Evolutionary conservation across 768 basidiomycete species (phyloP).

Genomic region (Chalciporus sphaerocephalus): DNA sequence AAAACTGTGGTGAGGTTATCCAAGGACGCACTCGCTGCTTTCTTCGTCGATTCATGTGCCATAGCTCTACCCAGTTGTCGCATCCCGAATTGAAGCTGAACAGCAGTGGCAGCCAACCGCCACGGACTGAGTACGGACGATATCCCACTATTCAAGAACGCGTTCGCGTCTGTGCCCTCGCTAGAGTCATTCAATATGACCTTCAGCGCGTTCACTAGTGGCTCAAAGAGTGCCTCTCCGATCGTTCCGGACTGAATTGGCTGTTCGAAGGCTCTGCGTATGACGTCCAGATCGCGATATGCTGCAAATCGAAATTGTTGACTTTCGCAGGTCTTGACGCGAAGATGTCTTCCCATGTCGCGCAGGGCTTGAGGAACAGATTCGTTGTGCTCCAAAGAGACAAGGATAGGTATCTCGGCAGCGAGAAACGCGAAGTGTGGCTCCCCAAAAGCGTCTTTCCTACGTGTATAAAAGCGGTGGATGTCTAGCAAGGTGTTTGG

Average conservation of each 20-base stretch:
- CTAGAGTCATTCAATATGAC: slow-evolving; percentile 61
- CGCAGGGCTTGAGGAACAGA: slow-evolving; percentile 50
- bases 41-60: slow-evolving; percentile 45
- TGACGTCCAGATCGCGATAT: slow-evolving; percentile 68
- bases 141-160: slow-evolving; percentile 54
- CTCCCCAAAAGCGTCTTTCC: slow-evolving; percentile 62
- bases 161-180: slow-evolving; percentile 46
- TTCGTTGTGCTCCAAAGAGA: slow-evolving; percentile 63
- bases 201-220: slow-evolving; percentile 61
- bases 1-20: slow-evolving; percentile 63
- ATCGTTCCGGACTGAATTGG: slow-evolving; percentile 47
- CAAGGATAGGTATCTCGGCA: slow-evolving; percentile 60
- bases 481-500: slow-evolving; percentile 56
- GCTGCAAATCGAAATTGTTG: slow-evolving; percentile 71
- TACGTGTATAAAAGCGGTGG: slow-evolving; percentile 65
- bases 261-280: slow-evolving; percentile 65
- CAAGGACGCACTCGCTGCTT: slow-evolving; percentile 56
- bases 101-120: slow-evolving; percentile 77
- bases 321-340: slow-evolving; percentile 55
- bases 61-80: slow-evolving; percentile 70
- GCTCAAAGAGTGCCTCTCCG: slow-evolving; percentile 52
- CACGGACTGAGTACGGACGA: slow-evolving; percentile 73
- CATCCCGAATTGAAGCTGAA: slow-evolving; percentile 72
- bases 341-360: slow-evolving; percentile 45
- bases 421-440: slow-evolving; percentile 63